Conservation (phyloP, 192 early-diverging fungal genomes). For the Umbelopsis sp. region DNA sequence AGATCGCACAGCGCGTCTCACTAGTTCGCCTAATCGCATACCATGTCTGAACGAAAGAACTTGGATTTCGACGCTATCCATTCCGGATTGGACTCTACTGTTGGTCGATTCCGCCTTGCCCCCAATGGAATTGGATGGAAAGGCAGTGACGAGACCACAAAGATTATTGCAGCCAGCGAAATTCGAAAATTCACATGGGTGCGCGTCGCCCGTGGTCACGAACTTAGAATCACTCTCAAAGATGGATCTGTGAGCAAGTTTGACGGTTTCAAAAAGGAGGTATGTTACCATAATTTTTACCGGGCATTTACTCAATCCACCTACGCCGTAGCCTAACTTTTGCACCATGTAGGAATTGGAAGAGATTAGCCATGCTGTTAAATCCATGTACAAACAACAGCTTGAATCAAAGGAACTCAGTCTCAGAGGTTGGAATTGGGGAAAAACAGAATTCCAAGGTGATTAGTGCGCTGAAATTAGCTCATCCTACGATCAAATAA, state of each 20-base stretch:
- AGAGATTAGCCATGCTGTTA: constrained; percentile 70
- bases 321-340: not conserved
- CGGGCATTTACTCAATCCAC: too few relatives aligned
- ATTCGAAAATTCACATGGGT: constrained; percentile 78
- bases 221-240: constrained; percentile 75
- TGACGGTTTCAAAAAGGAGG: constrained; percentile 85
- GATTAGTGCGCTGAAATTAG: constrained; percentile 17
- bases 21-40: not conserved
- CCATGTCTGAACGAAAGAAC: constrained; percentile 46
- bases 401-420: constrained; percentile 86
- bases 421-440: constrained; percentile 97
- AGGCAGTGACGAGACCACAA: constrained; percentile 49
- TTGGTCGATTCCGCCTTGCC: constrained; percentile 52
- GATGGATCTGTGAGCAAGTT: constrained; percentile 81
- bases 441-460: constrained; percentile 81
- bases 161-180: constrained; percentile 64
- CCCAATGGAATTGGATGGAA: constrained; percentile 78
- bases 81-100: constrained; percentile 45
- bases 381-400: constrained; percentile 68
- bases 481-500: not conserved
- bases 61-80: constrained; percentile 57
- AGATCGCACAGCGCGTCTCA: not conserved
- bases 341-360: constrained; percentile 71
- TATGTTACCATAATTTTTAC: constrained; percentile 27
- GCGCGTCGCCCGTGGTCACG: constrained; percentile 83